A percentile compares a stretch with the other conserved stretches of the same genome.
Conservation (phyloP, 75 land plant species). For the Picea sitchensis region DNA sequence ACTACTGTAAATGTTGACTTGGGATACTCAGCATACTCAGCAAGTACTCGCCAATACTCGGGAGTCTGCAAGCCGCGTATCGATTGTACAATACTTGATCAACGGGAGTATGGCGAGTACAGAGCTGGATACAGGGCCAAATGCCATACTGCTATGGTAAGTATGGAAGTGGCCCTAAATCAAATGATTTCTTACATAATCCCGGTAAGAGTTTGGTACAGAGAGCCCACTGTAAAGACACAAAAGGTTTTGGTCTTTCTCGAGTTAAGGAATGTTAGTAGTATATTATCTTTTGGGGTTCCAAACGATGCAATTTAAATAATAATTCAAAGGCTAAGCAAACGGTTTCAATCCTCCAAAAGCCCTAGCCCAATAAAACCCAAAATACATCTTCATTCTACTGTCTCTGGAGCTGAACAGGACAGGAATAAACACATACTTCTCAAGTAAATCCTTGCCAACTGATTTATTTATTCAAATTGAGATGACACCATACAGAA, state of each 20-base stretch:
- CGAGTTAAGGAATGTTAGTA: not conserved
- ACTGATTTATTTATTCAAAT: not conserved
- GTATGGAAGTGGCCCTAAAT: not conserved
- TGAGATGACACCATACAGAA: not conserved
- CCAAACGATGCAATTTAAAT: not conserved
- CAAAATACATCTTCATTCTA: not conserved
- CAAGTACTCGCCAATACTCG: too few species aligned
- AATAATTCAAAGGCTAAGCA: not conserved
- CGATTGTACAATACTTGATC: too few species aligned
- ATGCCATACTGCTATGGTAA: too few species aligned
- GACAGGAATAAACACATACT: not conserved
- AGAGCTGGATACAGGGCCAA: too few species aligned
- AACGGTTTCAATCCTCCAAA: not conserved
- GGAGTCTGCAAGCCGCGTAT: too few species aligned
- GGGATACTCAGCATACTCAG: too few species aligned
- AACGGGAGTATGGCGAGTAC: too few species aligned
- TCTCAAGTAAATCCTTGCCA: not conserved
- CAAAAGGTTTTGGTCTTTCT: not conserved
- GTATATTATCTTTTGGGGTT: not conserved
- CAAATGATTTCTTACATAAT: not conserved
- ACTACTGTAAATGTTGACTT: too few species aligned
- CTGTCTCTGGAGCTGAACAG: not conserved
- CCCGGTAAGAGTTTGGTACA: not conserved
- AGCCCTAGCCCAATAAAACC: not conserved
- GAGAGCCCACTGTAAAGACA: not conserved